Evolutionary conservation across 2,329 filamentous ascomycete species (phyloP), one percentile per base, ranked within the genome.

Genomic region (Coniochaeta hoffmannii): DNA sequence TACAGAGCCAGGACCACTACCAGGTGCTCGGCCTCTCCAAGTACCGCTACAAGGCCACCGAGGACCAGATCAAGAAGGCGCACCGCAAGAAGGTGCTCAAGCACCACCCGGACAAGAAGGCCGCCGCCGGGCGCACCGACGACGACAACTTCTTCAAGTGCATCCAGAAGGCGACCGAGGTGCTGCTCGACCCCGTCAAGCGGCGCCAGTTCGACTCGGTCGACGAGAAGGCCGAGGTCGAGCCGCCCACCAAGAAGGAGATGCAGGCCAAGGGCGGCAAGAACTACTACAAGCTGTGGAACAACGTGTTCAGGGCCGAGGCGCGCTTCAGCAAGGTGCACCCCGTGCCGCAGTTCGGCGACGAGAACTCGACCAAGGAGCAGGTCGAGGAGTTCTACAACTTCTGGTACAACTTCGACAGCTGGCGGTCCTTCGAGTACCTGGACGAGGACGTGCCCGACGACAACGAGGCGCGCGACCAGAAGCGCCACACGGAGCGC

Each of bases 141-240:
- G 93, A 97, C 74, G 94, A 99, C 73, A 90, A 89, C 72, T 99
- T 99, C 81, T 99, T 99, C 88, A 99, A 99, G 83, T 99, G 95
- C 75, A 99, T 99, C 73, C 95, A 99, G 73, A 97, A 97, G 75
- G 94, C 94, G 56, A 93, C 88, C 65, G 94, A 99, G 68, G 82
- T 97, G 53, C 88, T 99, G 17, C 83, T 90, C 55, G 94, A 99
- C 77, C 94, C 94, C 53, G 80, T 86, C 71, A 95, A 90, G 78
- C 89, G 94, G 59, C 87, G 92, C 57, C 94, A 99, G 76, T 99
- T 88, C 76, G 94, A 99, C 74, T 96, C 90, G 2, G 92, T 97
- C 59, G 94, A 99, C 68, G 92, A 97, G 74, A 86, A 84, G 64
- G 94, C 94, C 60, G 89, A 99, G 57, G 87, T 96, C 57, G 89